Conservation (phyloP, 2,329 filamentous ascomycete genomes). For the Epicoccum nigrum region DNA sequence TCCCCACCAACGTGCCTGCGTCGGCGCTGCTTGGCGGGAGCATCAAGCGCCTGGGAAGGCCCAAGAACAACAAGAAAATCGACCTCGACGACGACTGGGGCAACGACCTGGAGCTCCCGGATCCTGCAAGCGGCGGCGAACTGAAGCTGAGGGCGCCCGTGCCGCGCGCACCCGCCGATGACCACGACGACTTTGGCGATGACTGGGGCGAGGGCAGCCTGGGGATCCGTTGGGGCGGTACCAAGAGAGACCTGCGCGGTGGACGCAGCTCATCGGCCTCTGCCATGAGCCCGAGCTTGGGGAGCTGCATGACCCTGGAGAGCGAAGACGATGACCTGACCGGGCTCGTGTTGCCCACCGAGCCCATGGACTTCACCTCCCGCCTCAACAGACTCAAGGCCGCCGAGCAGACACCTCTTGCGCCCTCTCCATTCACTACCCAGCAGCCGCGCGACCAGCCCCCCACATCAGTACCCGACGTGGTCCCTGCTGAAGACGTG, state of each 20-base stretch:
- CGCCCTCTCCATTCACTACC: conserved; percentile 25
- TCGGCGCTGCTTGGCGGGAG: conserved; percentile 91
- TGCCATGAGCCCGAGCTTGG: conserved; percentile 88
- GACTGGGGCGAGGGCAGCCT: conserved; percentile 94
- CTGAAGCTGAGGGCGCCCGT: conserved; percentile 52
- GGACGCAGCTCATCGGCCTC: conserved; percentile 86
- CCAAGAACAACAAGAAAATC: conserved; percentile 52
- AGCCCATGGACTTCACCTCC: conserved; percentile 81
- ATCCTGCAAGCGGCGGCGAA: conserved; percentile 36
- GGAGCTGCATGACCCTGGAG: conserved; percentile 87
- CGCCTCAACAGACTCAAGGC: conserved; percentile 75
- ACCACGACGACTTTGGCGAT: conserved; percentile 79
- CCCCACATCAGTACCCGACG: conserved; percentile 40
- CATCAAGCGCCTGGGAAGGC: conserved; percentile 82
- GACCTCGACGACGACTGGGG: conserved; percentile 58
- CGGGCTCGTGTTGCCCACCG: conserved; percentile 83
- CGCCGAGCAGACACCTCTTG: conserved; percentile 42
- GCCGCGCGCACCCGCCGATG: conserved; percentile 52
- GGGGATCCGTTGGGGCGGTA: conserved; percentile 88
- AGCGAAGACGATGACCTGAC: conserved; percentile 93
- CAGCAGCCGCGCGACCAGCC: conserved; percentile 27
- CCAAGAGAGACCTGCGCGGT: conserved; percentile 73
- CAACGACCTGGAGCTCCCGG: conserved; percentile 56
- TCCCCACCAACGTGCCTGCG: conserved; percentile 83
- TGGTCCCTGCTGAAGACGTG: conserved; percentile 23